Conservation (phyloP, 441 rosid species). For the Eruca vesicaria region DNA sequence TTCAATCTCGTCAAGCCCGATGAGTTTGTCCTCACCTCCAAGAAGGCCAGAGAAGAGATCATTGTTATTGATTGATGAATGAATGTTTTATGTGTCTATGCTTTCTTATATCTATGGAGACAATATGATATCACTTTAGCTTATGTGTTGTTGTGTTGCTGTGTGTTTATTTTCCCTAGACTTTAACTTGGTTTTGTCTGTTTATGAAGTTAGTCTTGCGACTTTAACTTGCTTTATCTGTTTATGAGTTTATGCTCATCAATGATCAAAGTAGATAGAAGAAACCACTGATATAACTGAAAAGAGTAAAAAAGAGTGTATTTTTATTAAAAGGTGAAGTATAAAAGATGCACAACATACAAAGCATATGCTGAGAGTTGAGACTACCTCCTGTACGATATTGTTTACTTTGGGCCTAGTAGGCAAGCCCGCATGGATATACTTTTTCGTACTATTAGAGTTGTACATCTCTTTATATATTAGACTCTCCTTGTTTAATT, state of each 20-base stretch:
- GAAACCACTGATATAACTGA: not conserved
- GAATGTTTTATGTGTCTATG: not conserved
- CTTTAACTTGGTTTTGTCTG: not conserved
- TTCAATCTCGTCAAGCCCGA: slow-evolving; percentile 15
- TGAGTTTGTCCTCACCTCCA: slow-evolving; percentile 14
- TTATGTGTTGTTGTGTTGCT: not conserved
- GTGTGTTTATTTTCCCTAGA: not conserved
- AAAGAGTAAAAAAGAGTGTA: not conserved
- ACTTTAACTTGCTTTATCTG: not conserved
- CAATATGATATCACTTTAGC: not conserved
- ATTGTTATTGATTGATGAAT: not conserved
- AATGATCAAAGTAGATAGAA: not conserved
- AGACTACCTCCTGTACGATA: too few relatives aligned
- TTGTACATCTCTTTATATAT: too few relatives aligned
- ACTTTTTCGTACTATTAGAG: too few relatives aligned
- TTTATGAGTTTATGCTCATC: not conserved
- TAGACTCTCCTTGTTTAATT: too few relatives aligned
- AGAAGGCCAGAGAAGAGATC: not conserved
- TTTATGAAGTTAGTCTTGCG: not conserved
- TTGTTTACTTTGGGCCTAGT: too few relatives aligned
- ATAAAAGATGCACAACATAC: not conserved
- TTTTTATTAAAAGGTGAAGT: too few relatives aligned
- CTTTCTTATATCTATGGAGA: not conserved
- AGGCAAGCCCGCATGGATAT: too few relatives aligned
- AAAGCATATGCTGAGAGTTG: not conserved